Evolutionary conservation across 2,329 filamentous ascomycete species (phyloP), one percentile per base, ranked within the genome.

Genomic region (Purpureocillium takamizusanense): DNA sequence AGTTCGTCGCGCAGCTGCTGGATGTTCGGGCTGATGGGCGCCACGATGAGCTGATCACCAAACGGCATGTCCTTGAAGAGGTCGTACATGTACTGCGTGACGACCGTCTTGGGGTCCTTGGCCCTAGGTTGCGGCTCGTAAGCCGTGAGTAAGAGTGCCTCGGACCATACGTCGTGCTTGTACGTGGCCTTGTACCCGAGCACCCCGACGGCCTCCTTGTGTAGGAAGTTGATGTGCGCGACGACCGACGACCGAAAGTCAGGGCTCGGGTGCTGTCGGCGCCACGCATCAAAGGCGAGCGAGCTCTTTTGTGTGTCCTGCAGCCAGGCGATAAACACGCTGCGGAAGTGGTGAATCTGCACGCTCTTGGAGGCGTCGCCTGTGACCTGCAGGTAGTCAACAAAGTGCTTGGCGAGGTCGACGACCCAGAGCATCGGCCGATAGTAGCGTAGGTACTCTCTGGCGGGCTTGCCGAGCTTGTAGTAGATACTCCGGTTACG

Each of bases 351-450:
- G 3, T 60, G 39, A 0, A 88, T 62, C 0, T 59, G 56, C 2
- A 83, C 69, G 2, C 51, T 52, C 0, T 47, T 49, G 0, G 48
- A 35, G 11, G 45, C 43, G 8, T 55, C 46, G 3, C 54, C 47
- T 41, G 64, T 57, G 9, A 53, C 36, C 3, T 59, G 54, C 35
- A 83, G 63, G 46, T 73, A 92, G 44, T 88, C 81, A 1, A 88
- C 67, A 17, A 83, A 70, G 48, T 87, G 78, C 51, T 89, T 90
- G 0, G 74, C 69, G 1, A 92, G 62, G 37, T 82, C 70, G 0
- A 77, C 81, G 1, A 89, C 57, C 84, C 84, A 92, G 0, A 79
- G 42, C 43, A 87, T 90, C 0, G 75, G 69, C 0, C 59, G 35
- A 42, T 80, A 72, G 48, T 81, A 88, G 2, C 76, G 61, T 10